Percentiles rank a stretch among this genome's conserved stretches.
phyloP scores from a whole-genome alignment of 2,329 filamentous ascomycete species.

The Aspergillus tubingensis region DNA sequence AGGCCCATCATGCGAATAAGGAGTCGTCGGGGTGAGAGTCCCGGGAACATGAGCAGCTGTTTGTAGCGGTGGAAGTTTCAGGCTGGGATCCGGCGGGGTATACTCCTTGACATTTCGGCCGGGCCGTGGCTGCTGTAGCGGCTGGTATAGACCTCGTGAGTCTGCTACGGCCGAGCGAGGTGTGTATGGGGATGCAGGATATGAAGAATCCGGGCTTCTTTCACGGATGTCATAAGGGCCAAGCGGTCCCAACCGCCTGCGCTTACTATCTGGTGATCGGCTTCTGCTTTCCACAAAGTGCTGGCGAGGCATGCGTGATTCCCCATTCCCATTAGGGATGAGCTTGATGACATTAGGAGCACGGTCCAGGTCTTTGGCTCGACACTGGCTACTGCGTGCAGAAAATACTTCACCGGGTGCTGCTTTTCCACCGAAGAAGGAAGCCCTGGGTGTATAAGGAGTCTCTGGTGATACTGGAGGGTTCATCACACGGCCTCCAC shows the following conservation, averaged over 20 bases:
- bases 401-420: slow-evolving; percentile 30
- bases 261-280: slow-evolving; percentile 60
- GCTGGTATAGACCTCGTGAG: slow-evolving; percentile 43
- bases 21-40: slow-evolving; percentile 29
- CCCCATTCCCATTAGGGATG: slow-evolving; percentile 20
- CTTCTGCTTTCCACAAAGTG: slow-evolving; percentile 39
- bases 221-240: slow-evolving; percentile 41
- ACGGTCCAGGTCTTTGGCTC: slow-evolving; percentile 27
- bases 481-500: slow-evolving; percentile 53
- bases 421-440: slow-evolving; percentile 36
- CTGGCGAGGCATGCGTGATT: slow-evolving; percentile 26
- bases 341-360: slow-evolving; percentile 29
- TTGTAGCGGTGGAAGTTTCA: slow-evolving; percentile 58
- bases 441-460: slow-evolving; percentile 40
- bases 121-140: slow-evolving; percentile 59
- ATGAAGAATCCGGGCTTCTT: slow-evolving; percentile 42
- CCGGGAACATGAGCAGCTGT: slow-evolving; percentile 33
- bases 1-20: slow-evolving; percentile 42
- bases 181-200: slow-evolving; percentile 47
- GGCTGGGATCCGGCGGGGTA: slow-evolving; percentile 49
- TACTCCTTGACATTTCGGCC: slow-evolving; percentile 27
- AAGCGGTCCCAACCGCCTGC: slow-evolving; percentile 60
- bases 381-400: slow-evolving; percentile 26
- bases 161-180: slow-evolving; percentile 41
- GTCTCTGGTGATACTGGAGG: slow-evolving; percentile 46